A percentile compares a stretch with the other conserved stretches of the same genome.
Conservation (phyloP, 2,329 filamentous ascomycete genomes). For the Cytospora paraplurivora region DNA sequence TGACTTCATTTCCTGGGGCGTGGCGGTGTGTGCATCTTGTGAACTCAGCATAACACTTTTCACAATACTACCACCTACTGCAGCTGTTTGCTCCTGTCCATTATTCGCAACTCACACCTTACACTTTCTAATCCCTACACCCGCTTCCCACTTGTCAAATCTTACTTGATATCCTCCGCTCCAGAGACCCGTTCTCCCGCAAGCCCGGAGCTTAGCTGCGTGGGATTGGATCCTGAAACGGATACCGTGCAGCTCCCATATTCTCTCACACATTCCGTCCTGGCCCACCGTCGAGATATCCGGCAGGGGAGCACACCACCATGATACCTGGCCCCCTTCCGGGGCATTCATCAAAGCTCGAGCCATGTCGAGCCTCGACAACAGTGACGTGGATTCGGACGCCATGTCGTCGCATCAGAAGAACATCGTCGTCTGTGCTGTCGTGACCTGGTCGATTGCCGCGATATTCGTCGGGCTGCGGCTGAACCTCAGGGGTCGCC, state of each 20-base stretch:
- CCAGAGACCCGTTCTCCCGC: not conserved
- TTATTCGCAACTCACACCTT: not conserved
- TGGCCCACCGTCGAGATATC: not conserved
- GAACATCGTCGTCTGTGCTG: constrained; percentile 25
- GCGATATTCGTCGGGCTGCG: constrained; percentile 36
- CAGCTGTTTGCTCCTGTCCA: not conserved
- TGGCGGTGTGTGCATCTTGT: not conserved
- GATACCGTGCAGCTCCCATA: not conserved
- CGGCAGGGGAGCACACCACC: not conserved
- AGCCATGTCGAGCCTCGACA: constrained; percentile 24
- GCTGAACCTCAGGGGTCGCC: constrained; percentile 37
- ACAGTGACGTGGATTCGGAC: constrained; percentile 16
- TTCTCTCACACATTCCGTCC: no score
- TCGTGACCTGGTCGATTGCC: constrained; percentile 31
- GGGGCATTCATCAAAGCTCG: constrained; percentile 1
- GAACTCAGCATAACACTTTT: not conserved
- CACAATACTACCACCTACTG: not conserved
- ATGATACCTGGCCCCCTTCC: not conserved
- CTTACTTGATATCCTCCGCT: not conserved
- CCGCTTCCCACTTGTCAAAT: not conserved
- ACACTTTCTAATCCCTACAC: not conserved
- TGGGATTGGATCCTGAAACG: not conserved
- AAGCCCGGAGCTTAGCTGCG: not conserved
- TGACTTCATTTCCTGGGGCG: not conserved
- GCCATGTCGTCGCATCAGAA: constrained; percentile 19